Percentiles rank a stretch among this genome's conserved stretches.
These are phyloP conservation scores for Calonectria crousiana DNA, from an alignment of 2,329 filamentous ascomycete genomes.

Conservation along the genomic window DNA sequence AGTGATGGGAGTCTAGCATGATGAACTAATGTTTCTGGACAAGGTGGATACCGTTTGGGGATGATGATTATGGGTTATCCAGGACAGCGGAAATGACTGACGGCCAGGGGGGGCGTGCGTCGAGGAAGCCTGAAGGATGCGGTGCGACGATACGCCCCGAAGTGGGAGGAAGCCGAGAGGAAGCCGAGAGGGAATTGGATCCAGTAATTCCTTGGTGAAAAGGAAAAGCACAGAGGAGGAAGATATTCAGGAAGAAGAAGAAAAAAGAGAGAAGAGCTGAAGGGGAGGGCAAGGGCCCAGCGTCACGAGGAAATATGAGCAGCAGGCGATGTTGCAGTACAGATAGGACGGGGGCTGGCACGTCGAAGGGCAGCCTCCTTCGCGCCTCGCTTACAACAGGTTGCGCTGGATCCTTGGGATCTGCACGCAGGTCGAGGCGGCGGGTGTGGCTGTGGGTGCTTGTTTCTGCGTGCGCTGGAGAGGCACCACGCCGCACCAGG, in stretches of 20 bases:
- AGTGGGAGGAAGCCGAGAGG: background rate
- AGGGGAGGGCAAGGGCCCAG: background rate
- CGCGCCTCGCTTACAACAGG: conserved; percentile 1
- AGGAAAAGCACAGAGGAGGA: background rate
- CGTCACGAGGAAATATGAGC: conserved; percentile 7
- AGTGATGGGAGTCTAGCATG: conserved; percentile 41
- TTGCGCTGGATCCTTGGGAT: background rate
- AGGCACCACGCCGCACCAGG: background rate
- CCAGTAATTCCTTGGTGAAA: background rate
- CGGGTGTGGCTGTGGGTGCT: conserved; percentile 1
- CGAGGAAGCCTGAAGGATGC: background rate
- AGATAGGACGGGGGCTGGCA: conserved; percentile 8
- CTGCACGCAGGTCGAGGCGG: background rate
- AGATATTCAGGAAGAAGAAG: background rate
- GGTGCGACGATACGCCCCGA: background rate
- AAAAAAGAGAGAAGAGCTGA: background rate
- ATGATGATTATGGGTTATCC: conserved; percentile 30
- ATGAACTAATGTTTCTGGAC: conserved; percentile 43
- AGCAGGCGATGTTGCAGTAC: conserved; percentile 10
- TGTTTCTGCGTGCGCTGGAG: conserved; percentile 5
- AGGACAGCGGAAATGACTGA: conserved; percentile 23
- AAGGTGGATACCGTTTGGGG: conserved; percentile 23
- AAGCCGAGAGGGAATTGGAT: background rate
- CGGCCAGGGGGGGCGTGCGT: background rate
- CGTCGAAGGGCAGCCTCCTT: background rate